These are phyloP conservation scores for Cephalotrichum gorgonifer DNA, from an alignment of 2,329 filamentous ascomycete species.

Conservation along the genomic window DNA sequence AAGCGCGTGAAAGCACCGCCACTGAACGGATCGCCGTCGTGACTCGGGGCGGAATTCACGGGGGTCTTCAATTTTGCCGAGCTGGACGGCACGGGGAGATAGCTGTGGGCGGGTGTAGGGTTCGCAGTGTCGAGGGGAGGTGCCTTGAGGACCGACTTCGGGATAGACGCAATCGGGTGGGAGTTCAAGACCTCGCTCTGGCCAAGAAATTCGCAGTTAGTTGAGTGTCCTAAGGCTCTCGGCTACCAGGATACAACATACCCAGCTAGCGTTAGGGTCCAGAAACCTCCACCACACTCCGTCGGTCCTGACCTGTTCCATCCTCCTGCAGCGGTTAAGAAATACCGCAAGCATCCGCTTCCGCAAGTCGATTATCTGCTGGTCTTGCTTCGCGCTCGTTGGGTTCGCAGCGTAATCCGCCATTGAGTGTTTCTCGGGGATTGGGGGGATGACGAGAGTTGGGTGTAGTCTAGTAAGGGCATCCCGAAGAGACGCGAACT, in stretches of 20 bases:
- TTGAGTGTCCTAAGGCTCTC: slow-evolving; percentile 9
- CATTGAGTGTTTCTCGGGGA: slow-evolving; percentile 98
- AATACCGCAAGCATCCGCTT: slow-evolving; percentile 98
- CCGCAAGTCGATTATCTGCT: slow-evolving; percentile 88
- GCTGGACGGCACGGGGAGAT: slow-evolving; percentile 72
- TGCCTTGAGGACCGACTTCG: slow-evolving; percentile 87
- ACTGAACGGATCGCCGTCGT: slow-evolving; percentile 16
- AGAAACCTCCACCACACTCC: slow-evolving; percentile 97
- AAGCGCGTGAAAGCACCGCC: slow-evolving; percentile 45
- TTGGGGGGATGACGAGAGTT: slow-evolving; percentile 89
- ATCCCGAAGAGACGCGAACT: slow-evolving; percentile 84
- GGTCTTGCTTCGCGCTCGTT: slow-evolving; percentile 95
- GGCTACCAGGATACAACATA: slow-evolving; percentile 27
- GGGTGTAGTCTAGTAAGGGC: slow-evolving; percentile 87
- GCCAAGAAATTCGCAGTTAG: slow-evolving; percentile 11
- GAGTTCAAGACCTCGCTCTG: slow-evolving; percentile 93
- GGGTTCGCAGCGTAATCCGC: slow-evolving; percentile 97
- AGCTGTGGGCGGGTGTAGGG: slow-evolving; percentile 75
- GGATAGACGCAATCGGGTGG: slow-evolving; percentile 80
- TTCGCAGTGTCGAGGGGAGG: slow-evolving; percentile 95
- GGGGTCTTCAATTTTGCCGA: slow-evolving; percentile 75
- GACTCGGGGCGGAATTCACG: slow-evolving; percentile 17
- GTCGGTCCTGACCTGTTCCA: slow-evolving; percentile 86
- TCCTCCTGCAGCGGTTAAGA: slow-evolving; percentile 81
- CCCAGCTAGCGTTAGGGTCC: slow-evolving; percentile 97